Percentiles rank a stretch among this genome's conserved stretches.
phyloP scores from a whole-genome alignment of 768 basidiomycete genomes.

The Multifurca ochricompacta region DNA sequence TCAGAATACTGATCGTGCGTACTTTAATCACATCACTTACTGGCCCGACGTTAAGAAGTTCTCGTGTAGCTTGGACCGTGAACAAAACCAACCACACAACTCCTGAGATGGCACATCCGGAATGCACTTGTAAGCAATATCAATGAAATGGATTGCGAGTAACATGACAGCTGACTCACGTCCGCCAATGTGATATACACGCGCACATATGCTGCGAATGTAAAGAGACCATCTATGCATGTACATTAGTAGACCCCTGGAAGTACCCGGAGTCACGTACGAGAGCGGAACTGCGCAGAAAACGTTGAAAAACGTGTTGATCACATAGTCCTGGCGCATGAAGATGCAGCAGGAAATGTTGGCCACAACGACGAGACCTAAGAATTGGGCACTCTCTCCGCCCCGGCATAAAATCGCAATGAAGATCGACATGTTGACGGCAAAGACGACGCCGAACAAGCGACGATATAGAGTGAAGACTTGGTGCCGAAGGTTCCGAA shows the following conservation, averaged over 20 bases:
- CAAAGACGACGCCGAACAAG: constrained; percentile 47
- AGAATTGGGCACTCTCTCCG: constrained; percentile 27
- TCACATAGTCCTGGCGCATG: constrained; percentile 45
- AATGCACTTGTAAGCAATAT: constrained; percentile 34
- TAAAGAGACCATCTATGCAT: constrained; percentile 43
- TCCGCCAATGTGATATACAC: constrained; percentile 55
- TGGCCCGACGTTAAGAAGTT: constrained; percentile 32
- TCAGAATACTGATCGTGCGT: constrained; percentile 20
- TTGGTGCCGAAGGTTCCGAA: constrained; percentile 48
- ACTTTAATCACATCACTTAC: constrained; percentile 28
- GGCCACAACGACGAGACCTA: constrained; percentile 33
- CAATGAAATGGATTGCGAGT: background rate
- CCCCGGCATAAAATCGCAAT: constrained; percentile 33
- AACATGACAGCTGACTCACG: constrained; percentile 22
- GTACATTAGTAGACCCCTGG: constrained; percentile 3
- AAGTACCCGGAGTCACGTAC: constrained; percentile 29
- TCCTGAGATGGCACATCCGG: constrained; percentile 49
- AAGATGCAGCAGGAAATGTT: constrained; percentile 40
- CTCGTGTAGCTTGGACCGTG: constrained; percentile 44
- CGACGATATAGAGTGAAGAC: constrained; percentile 49
- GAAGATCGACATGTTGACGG: constrained; percentile 42
- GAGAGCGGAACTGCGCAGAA: constrained; percentile 42
- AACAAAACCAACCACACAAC: constrained; percentile 46
- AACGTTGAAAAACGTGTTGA: constrained; percentile 49
- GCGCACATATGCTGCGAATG: constrained; percentile 45